Conservation (phyloP, 202 grass and related monocot genomes). For the Setaria italica region DNA sequence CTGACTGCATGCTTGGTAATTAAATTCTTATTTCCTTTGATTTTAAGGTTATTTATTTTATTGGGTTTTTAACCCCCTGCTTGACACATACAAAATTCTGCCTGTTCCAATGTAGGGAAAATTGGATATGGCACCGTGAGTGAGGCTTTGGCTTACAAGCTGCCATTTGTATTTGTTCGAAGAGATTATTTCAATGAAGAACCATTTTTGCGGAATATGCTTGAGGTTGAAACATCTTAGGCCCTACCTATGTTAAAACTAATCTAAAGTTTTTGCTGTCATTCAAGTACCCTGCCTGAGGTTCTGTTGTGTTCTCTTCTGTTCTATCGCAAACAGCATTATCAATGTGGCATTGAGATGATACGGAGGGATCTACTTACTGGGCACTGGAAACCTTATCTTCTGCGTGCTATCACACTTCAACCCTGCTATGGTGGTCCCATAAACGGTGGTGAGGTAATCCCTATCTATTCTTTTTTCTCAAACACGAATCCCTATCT, state of each 20-base stretch:
- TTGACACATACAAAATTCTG: slow-evolving; percentile 37
- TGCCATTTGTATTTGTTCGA: slow-evolving; percentile 95
- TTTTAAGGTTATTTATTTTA: slow-evolving; percentile 27
- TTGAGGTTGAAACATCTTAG: slow-evolving; percentile 76
- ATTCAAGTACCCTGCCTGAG: slow-evolving; percentile 42
- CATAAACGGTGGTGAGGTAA: slow-evolving; percentile 91
- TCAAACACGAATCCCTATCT: slow-evolving; percentile 23
- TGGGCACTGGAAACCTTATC: slow-evolving; percentile 97
- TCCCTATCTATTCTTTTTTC: slow-evolving; percentile 13
- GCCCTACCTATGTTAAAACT: slow-evolving; percentile 23
- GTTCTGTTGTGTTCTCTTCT: slow-evolving; percentile 25
- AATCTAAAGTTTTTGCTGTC: slow-evolving; percentile 17
- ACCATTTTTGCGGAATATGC: slow-evolving; percentile 97
- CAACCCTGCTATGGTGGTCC: slow-evolving; percentile 78
- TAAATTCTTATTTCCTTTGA: slow-evolving; percentile 22
- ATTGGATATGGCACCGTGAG: slow-evolving; percentile 97
- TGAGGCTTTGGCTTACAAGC: slow-evolving; percentile 96
- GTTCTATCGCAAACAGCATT: slow-evolving; percentile 65
- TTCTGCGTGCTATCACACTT: slow-evolving; percentile 84
- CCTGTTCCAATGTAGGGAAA: slow-evolving; percentile 67
- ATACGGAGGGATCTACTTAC: slow-evolving; percentile 96
- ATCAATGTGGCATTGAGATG: slow-evolving; percentile 98
- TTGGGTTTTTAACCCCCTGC: neutral
- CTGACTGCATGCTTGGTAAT: slow-evolving; percentile 99
- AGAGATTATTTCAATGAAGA: slow-evolving; percentile 99